Conservation (phyloP, 2,329 filamentous ascomycete genomes). For the Laburnicola sp. region DNA sequence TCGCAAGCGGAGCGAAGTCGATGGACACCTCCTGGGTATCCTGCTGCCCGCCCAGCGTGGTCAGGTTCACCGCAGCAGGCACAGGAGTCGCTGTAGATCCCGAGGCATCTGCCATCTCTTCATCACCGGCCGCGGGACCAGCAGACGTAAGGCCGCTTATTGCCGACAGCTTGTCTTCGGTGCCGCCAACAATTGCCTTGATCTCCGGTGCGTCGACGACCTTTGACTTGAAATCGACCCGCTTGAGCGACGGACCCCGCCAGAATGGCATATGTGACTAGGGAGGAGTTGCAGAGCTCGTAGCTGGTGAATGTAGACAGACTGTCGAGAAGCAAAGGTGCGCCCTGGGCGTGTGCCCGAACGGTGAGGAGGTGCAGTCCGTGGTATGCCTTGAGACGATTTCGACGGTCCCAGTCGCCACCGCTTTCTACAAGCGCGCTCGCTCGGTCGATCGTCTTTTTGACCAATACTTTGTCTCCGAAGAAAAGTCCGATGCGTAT, state of each 20-base stretch:
- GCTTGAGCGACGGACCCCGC: constrained; percentile 90
- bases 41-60: constrained; percentile 77
- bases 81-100: constrained; percentile 55
- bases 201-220: constrained; percentile 98
- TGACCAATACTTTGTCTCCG: constrained; percentile 86
- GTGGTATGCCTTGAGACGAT: constrained; percentile 98
- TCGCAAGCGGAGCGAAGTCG: constrained; percentile 86
- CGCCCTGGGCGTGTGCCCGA: constrained; percentile 85
- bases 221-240: constrained; percentile 98
- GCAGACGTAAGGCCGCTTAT: constrained; percentile 79
- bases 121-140: constrained; percentile 75
- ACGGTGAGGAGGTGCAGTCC: constrained; percentile 90
- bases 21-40: constrained; percentile 74
- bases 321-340: constrained; percentile 92
- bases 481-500: constrained; percentile 96
- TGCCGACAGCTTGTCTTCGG: constrained; percentile 83
- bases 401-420: constrained; percentile 97
- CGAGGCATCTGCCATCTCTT: constrained; percentile 68
- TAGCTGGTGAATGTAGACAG: constrained; percentile 98
- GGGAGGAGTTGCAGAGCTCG: constrained; percentile 89
- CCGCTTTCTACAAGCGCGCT: constrained; percentile 89
- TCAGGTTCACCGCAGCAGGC: constrained; percentile 82
- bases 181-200: constrained; percentile 90
- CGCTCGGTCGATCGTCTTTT: constrained; percentile 90
- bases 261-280: constrained; percentile 94